These are phyloP conservation scores for Phialophora expanda DNA, from an alignment of 2,329 filamentous ascomycete genomes.

Conservation along the genomic window DNA sequence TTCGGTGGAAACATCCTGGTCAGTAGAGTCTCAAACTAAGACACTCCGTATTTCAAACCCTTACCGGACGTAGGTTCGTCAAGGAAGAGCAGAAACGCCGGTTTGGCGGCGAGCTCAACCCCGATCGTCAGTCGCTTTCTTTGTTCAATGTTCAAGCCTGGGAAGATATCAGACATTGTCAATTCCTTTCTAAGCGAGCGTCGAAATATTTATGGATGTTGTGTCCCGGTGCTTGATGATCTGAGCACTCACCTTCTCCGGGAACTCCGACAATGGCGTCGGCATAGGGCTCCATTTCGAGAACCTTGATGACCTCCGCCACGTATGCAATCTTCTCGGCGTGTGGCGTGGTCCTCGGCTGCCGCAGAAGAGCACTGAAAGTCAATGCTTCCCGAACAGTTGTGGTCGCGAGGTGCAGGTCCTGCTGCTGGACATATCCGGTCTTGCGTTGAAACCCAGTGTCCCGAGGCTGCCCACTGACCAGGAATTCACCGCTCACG, in stretches of 20 bases:
- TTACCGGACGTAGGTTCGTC: constrained; percentile 69
- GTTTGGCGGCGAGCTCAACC: constrained; percentile 78
- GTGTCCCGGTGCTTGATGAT: no score
- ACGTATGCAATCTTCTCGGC: constrained; percentile 85
- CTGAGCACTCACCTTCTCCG: constrained; percentile 60
- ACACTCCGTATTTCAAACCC: background rate
- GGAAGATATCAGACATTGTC: background rate
- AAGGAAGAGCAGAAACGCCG: constrained; percentile 69
- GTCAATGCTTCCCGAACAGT: constrained; percentile 84
- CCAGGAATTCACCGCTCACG: constrained; percentile 81
- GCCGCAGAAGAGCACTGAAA: constrained; percentile 80
- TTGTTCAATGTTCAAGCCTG: constrained; percentile 63
- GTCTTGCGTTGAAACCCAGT: constrained; percentile 84
- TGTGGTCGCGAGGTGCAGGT: constrained; percentile 80
- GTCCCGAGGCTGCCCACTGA: constrained; percentile 74
- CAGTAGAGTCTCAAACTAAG: background rate
- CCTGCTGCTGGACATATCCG: constrained; percentile 89
- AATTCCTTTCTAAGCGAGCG: background rate
- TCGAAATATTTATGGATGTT: no score
- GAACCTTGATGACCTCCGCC: constrained; percentile 88
- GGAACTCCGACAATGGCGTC: constrained; percentile 68
- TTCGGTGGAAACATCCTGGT: constrained; percentile 44
- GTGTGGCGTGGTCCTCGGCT: constrained; percentile 71
- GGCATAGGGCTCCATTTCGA: constrained; percentile 68
- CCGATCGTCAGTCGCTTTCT: constrained; percentile 84